phyloP scores from a whole-genome alignment of 2,329 filamentous ascomycete genomes.

The Ascochyta rabiei region DNA sequence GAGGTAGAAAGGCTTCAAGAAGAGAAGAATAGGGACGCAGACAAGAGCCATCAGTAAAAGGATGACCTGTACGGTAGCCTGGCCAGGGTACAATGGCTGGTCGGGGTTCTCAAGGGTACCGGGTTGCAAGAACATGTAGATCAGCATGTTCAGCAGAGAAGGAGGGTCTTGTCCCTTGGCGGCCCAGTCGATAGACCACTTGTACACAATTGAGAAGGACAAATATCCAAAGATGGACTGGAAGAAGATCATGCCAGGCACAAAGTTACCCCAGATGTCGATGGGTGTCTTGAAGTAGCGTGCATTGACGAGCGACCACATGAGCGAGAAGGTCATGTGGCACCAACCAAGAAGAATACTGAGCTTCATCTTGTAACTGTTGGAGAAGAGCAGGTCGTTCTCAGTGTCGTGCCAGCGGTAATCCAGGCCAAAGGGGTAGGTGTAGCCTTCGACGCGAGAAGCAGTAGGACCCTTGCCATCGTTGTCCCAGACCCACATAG shows the following conservation, averaged over 20 bases:
- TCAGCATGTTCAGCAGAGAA: slow-evolving; percentile 95
- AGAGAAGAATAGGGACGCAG: slow-evolving; percentile 88
- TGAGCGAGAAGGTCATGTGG: slow-evolving; percentile 98
- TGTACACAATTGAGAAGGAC: slow-evolving; percentile 92
- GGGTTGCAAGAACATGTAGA: slow-evolving; percentile 98
- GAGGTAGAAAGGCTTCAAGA: slow-evolving; percentile 95
- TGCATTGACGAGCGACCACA: slow-evolving; percentile 90
- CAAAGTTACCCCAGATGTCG: slow-evolving; percentile 96
- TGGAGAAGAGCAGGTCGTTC: slow-evolving; percentile 92
- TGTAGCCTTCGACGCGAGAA: slow-evolving; percentile 70
- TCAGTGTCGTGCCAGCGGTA: slow-evolving; percentile 97
- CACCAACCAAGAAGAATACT: slow-evolving; percentile 96
- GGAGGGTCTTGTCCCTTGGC: slow-evolving; percentile 72
- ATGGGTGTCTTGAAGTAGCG: slow-evolving; percentile 93
- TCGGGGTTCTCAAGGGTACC: slow-evolving; percentile 70
- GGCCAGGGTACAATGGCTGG: slow-evolving; percentile 73
- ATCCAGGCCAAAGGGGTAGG: slow-evolving; percentile 94
- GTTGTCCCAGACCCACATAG: slow-evolving; percentile 87
- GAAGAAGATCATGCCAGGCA: slow-evolving; percentile 99
- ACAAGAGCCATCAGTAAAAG: slow-evolving; percentile 80
- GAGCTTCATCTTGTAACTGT: slow-evolving; percentile 99
- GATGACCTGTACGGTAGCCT: slow-evolving; percentile 75
- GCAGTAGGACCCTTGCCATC: slow-evolving; percentile 69
- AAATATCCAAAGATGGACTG: slow-evolving; percentile 98
- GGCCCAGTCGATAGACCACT: slow-evolving; percentile 92